A percentile compares a stretch with the other conserved stretches of the same genome.
These are phyloP conservation scores for Grifola frondosa DNA, from an alignment of 1,284 basidiomycete genomes.

Conservation along the genomic window DNA sequence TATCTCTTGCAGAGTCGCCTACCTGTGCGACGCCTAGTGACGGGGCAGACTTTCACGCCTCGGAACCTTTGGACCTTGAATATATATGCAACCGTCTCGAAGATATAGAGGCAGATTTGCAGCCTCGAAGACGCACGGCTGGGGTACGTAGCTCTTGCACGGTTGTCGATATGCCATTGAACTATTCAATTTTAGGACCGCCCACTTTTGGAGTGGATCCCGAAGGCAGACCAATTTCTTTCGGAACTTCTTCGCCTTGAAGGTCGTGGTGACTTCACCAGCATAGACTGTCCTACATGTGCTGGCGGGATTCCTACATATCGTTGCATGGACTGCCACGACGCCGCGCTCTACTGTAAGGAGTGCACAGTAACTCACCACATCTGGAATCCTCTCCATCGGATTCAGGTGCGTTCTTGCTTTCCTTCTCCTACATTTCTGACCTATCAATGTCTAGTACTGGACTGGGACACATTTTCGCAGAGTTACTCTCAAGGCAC, in stretches of 20 bases:
- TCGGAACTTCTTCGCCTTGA: slow-evolving; percentile 5
- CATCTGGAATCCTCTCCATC: slow-evolving; percentile 8
- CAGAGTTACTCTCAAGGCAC: not conserved
- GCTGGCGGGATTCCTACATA: not conserved
- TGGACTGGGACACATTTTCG: slow-evolving; percentile 4
- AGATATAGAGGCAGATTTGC: not conserved
- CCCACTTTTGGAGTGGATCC: slow-evolving; percentile 7
- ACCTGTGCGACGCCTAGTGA: too few relatives aligned
- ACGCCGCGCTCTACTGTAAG: slow-evolving; percentile 4
- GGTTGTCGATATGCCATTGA: too few relatives aligned
- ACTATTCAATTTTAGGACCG: slow-evolving; percentile 2
- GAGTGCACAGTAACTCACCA: slow-evolving; percentile 5
- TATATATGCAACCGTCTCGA: not conserved
- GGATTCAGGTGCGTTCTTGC: slow-evolving; percentile 11
- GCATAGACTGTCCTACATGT: too few relatives aligned
- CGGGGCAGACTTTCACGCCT: not conserved
- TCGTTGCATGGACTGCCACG: slow-evolving; percentile 14
- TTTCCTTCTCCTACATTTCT: not conserved
- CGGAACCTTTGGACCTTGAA: slow-evolving; percentile 1
- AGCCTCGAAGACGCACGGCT: slow-evolving; percentile 5
- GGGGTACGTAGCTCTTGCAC: not conserved
- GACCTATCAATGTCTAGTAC: slow-evolving; percentile 4
- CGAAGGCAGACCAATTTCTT: slow-evolving; percentile 1
- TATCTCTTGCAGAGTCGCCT: not conserved
- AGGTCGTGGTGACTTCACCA: slow-evolving; percentile 2